Evolutionary conservation across 148 eudicot genomes (phyloP), one percentile per base, ranked within the genome.

Genomic region (Diospyros lotus): DNA sequence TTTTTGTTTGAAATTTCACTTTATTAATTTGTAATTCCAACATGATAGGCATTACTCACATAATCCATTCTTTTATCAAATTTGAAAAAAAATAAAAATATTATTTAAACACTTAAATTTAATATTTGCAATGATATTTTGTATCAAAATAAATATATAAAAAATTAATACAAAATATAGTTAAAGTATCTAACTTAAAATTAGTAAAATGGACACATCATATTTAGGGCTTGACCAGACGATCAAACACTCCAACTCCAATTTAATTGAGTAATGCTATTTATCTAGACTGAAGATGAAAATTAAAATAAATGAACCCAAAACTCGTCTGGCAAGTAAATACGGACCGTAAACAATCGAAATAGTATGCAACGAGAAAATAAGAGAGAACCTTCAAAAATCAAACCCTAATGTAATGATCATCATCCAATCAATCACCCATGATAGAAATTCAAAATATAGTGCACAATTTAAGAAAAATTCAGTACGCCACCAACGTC

Each of bases 391-490:
- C 17, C 44, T 18, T 4, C 6, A 13, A 69, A 2, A 39, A 58
- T 40, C 11, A 59, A 60, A 68, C 65, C 64, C 79, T 28, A 28
- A 28, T 28, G 28, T 76, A 46, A 14, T 15, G 45, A 55, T 41
- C 61, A 70, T 70, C 73, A 9, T 15, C 73, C 28, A 28, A 28
- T 28, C 5, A 70, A 41, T 9, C 41, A 69, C 4, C 60, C 58
- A 52, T 41, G 1, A 56, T 73, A 10, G 9, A 3, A 66, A 3
- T 3, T 9, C 54, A 51, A 42, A 6, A 17, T 56, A 18, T 2
- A 72, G 38, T 39, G 2, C 9, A 50, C 46, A 68, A 17, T 43
- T 68, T 41, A 14, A 53, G 3, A 51, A 2, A 48, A 9, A 12
- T 41, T n/a, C 58, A 54, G 41, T 6, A 69, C 17, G 13, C 43